Evolutionary conservation across 148 eudicot genomes (phyloP).

Genomic region (Tetragonia tetragonoides): DNA sequence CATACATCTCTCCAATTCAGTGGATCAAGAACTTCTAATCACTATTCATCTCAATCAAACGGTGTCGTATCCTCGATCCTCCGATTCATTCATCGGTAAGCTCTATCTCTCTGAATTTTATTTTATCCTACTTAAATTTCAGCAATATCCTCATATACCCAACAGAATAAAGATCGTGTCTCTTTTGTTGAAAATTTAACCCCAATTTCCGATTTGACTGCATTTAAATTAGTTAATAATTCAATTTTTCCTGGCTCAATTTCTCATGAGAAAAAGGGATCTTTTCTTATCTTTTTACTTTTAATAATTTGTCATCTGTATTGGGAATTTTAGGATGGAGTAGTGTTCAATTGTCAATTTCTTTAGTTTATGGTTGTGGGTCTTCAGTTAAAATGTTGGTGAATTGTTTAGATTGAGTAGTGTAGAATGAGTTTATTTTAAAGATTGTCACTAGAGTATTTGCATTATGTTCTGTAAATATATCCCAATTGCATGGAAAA

Average conservation of each 20-base stretch:
- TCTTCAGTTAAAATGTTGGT: not conserved
- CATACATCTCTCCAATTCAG: not conserved
- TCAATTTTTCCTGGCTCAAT: not conserved
- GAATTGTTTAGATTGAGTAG: not conserved
- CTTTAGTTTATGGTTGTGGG: not conserved
- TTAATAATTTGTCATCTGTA: no score
- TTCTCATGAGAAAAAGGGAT: not conserved
- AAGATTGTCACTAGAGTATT: no score
- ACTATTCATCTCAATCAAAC: constrained; percentile 2
- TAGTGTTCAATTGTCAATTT: not conserved
- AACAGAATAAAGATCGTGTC: no score
- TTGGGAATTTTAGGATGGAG: not conserved
- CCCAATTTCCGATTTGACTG: not conserved
- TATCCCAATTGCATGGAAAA: not conserved
- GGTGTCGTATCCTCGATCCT: constrained; percentile 4
- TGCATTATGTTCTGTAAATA: no score
- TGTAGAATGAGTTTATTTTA: no score
- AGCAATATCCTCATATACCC: no score
- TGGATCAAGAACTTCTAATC: not conserved
- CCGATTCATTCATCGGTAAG: constrained; percentile 6
- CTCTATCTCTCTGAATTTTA: not conserved
- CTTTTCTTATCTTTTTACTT: no score
- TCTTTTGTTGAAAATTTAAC: no score
- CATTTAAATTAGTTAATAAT: not conserved
- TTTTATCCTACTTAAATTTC: not conserved